Evolutionary conservation across 306 rosid species (phyloP).

Genomic region (Clitoria ternatea): DNA sequence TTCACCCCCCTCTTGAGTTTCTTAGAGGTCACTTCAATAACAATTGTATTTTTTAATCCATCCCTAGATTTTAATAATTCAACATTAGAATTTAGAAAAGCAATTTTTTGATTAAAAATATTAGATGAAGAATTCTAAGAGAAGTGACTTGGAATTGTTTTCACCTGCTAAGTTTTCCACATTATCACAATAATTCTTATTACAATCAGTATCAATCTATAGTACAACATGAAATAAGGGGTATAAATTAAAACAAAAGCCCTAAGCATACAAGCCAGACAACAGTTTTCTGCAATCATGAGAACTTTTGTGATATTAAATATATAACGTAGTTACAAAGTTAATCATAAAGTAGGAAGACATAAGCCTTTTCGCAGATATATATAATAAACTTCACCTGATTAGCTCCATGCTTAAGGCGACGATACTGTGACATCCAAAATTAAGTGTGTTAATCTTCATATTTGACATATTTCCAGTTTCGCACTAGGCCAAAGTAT

Average conservation of each 20-base stretch:
- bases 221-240: neutral
- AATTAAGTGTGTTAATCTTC: slow-evolving; percentile 28
- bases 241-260: neutral
- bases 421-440: slow-evolving; percentile 75
- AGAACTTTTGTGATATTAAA: neutral
- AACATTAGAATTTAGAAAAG: too few relatives aligned
- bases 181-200: neutral
- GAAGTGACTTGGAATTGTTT: neutral
- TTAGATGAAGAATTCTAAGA: slow-evolving; percentile 1
- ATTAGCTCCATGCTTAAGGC: slow-evolving; percentile 92
- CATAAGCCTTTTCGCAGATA: slow-evolving; percentile 10
- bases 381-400: slow-evolving; percentile 53
- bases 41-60: too few relatives aligned
- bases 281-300: neutral
- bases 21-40: too few relatives aligned
- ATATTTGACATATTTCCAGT: slow-evolving; percentile 13
- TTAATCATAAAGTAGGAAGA: slow-evolving; percentile 4
- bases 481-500: slow-evolving; percentile 12
- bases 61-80: too few relatives aligned
- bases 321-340: neutral
- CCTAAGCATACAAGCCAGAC: neutral
- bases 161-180: neutral
- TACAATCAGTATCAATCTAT: neutral
- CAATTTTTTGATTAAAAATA: too few relatives aligned
- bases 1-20: too few relatives aligned